Base-by-base conservation (phyloP, 1,284 basidiomycete genomes). In the Ustilago vetiveriae region DNA sequence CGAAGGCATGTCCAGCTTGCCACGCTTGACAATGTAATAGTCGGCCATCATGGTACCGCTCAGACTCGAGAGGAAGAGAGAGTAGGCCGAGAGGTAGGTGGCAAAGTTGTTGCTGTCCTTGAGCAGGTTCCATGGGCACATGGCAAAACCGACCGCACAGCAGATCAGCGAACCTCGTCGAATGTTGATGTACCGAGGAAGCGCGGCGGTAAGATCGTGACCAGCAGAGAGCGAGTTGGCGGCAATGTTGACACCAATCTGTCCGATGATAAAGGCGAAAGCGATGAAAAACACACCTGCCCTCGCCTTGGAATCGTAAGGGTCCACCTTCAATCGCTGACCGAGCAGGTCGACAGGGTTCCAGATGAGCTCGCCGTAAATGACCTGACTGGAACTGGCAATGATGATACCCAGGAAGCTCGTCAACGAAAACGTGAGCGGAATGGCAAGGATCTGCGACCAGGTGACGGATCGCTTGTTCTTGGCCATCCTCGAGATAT, bases 181-280 rank as follows among this genome's bases (percentile, higher is more conserved):
- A 75, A 94, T 93, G 82, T 90, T 92, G 78, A 94, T 88, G 83
- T 88, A 93, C 26, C 89, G 88, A 53, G 92, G 84, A 54, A 83
- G 79, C 6, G 92, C 85, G 3, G 91, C 88, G 1, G 91, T 92
- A 68, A 93, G 83, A 82, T 94, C 92, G 75, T 90, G 91, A 6
- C 92, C 91, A 5, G 91, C 91, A 32, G 88, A 89, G 69, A 93
- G 88, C 4, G 89, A 90, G 84, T 94, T 94, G 46, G 92, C 91
- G 11, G 90, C 89, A 74, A 92, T 90, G 66, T 84, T 84, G 60
- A 83, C 82, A 39, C 81, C 80, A 19, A 84, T 74, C 83, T 91
- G 90, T 7, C 89, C 90, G 72, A 91, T 86, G 66, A 90, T 88
- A 81, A 92, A 91, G 16, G 88, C 86, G 13, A 70, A 44, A 0